phyloP scores from a whole-genome alignment of 768 basidiomycete genomes.

The Phaffia tasmanica region DNA sequence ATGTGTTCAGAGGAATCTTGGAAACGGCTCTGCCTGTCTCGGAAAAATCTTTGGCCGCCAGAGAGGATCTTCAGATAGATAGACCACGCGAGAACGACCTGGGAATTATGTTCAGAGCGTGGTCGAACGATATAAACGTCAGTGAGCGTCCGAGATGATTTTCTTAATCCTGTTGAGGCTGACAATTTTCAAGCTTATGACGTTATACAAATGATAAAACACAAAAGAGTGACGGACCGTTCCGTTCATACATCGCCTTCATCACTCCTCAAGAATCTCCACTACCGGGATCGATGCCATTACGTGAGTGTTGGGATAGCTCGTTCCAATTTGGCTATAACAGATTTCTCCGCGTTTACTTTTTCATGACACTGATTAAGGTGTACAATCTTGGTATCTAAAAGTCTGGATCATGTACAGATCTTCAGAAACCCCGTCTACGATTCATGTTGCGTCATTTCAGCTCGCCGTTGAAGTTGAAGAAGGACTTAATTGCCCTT shows the following conservation, averaged over 20 bases:
- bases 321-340: too few relatives aligned
- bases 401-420: neutral
- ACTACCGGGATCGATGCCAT: neutral
- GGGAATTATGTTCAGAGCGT: neutral
- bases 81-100: neutral
- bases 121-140: neutral
- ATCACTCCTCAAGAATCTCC: neutral
- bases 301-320: neutral
- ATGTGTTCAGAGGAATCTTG: neutral
- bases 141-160: neutral
- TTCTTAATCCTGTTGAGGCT: neutral
- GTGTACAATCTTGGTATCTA: neutral
- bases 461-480: neutral
- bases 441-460: neutral
- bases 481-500: neutral
- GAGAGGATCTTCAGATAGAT: neutral
- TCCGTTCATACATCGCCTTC: constrained; percentile 3
- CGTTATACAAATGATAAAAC: neutral
- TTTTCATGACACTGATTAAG: too few relatives aligned
- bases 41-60: too few relatives aligned
- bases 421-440: neutral
- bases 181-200: neutral
- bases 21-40: neutral
- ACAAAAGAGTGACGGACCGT: neutral
- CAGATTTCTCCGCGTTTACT: too few relatives aligned